Evolutionary conservation across 371 early-diverging fungal species (phyloP).

Genomic region (Apophysomyces sp.): DNA sequence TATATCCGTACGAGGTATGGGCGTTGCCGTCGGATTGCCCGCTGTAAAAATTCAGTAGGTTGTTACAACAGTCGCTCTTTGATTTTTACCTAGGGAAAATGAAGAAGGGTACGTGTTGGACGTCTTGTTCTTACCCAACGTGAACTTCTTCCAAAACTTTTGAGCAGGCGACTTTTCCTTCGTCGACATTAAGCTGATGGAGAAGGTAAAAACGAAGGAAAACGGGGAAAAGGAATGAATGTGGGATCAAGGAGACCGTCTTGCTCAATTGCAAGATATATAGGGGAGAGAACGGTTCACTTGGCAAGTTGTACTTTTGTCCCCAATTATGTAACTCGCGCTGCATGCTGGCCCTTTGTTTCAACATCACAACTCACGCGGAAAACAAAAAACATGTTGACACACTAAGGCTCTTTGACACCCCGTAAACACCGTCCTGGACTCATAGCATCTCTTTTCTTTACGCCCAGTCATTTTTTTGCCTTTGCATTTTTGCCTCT

Average conservation of each 20-base stretch:
- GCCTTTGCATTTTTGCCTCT: neutral
- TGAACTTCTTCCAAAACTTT: constrained; percentile 45
- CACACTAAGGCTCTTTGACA: neutral
- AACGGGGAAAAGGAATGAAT: constrained; percentile 7
- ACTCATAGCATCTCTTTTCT: neutral
- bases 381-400: neutral
- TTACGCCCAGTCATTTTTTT: neutral
- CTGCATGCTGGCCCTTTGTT: neutral
- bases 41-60: neutral
- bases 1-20: neutral
- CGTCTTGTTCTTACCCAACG: constrained; percentile 30
- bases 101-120: constrained; percentile 5
- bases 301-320: neutral
- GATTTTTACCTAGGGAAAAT: constrained; percentile 1
- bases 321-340: neutral
- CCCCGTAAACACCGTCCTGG: neutral
- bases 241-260: neutral
- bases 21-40: neutral
- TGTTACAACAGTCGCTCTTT: neutral
- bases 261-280: neutral
- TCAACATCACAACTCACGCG: neutral
- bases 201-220: neutral
- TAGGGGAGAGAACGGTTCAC: neutral
- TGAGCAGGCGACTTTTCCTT: constrained; percentile 22
- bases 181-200: constrained; percentile 5